These are phyloP conservation scores for Leishmania turanica DNA, from an alignment of 208 protist genomes.

Conservation along the genomic window DNA sequence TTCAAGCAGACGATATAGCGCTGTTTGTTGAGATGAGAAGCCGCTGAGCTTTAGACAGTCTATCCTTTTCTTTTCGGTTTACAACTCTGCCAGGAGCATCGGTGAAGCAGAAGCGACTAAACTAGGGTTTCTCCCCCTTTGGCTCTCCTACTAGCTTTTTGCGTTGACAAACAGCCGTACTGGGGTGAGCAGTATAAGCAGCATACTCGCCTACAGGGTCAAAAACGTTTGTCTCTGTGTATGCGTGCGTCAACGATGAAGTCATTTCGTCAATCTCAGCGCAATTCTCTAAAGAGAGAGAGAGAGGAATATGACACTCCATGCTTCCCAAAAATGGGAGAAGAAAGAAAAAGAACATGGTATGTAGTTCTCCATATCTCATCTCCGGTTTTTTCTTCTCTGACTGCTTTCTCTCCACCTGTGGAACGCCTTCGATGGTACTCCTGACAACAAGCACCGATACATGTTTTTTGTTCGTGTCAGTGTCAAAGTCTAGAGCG, in stretches of 20 bases:
- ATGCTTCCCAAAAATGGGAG: background rate
- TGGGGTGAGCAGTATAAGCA: background rate
- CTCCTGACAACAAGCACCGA: background rate
- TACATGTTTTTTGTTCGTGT: background rate
- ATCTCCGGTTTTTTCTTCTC: background rate
- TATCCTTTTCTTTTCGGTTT: background rate
- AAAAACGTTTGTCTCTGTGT: background rate
- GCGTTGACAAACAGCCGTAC: background rate
- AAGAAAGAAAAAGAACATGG: background rate
- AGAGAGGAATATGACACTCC: background rate
- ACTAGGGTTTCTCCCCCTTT: background rate
- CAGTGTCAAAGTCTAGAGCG: background rate
- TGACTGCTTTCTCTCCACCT: background rate
- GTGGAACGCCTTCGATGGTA: background rate
- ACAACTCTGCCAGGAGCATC: background rate
- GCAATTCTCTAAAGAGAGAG: background rate
- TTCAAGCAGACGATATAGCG: slow-evolving; percentile 4
- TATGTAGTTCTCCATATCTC: background rate
- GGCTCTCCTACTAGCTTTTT: background rate
- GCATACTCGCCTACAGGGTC: too few species aligned
- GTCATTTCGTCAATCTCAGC: background rate
- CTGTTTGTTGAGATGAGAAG: slow-evolving; percentile 6
- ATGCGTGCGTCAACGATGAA: background rate
- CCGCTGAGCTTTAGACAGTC: background rate
- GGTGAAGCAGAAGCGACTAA: background rate